Evolutionary conservation across 495 filamentous ascomycete species (phyloP), one percentile per base, ranked within the genome.

Genomic region (Peziza echinospora): DNA sequence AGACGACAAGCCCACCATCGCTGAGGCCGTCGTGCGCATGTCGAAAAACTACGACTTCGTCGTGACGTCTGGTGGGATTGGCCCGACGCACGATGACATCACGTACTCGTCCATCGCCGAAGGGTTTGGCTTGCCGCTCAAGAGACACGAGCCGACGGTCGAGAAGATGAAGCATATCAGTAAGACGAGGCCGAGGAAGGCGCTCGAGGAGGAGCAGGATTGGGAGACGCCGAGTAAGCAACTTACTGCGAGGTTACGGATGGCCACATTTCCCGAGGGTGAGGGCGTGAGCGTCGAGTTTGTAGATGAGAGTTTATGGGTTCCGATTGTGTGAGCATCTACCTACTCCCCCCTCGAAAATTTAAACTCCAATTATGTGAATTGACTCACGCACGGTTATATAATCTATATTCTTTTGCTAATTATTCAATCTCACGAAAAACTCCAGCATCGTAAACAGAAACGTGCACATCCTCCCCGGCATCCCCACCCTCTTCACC

Each of bases 21-120:
- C 91, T 28, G 86, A 94, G 58, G 84, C 85, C 1, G 76, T 79
- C 11, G 70, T 71, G 26, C 73, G 85, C 16, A 87, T 97, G 84
- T 86, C 80, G 60, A 65, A 70, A 24, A 75, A 74, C 48, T 93
- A 93, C 57, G 89, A 94, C 63, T 80, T 94, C 49, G 83, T 97
- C 17, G 84, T 93, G 2, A 97, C 89, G 40, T 81, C 78, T 53
- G 89, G 89, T 45, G 89, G 89, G 22, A 94, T 97, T 57, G 89
- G 89, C 2, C 87, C 89, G 45, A 89, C 80, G 46, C 89, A 96
- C 64, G 89, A 97, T 57, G 89, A 97, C 57, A 96, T 97, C 51
- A 96, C 89, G 28, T 97, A 97, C 68, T 64, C 76, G 55, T 86
- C 86, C 21, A 86, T 97, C 55, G 89, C 83, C 34, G 82, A 84